A percentile compares a stretch with the other conserved stretches of the same genome.
These are phyloP conservation scores for Theileria annulata DNA, from an alignment of 169 alveolate genomes.

Conservation along the genomic window DNA sequence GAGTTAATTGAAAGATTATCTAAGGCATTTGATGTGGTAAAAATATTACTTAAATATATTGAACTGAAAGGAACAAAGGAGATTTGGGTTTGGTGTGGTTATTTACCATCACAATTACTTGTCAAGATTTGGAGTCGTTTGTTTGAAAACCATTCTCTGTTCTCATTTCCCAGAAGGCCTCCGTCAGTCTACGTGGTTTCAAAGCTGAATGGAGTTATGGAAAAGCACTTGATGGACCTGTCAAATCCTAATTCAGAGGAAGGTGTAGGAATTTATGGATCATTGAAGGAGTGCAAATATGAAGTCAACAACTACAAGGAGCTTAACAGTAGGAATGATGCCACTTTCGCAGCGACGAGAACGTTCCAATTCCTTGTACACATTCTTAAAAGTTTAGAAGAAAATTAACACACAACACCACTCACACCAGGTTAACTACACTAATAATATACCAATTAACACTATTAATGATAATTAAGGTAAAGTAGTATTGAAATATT, in stretches of 20 bases:
- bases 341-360: constrained; percentile 40
- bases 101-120: constrained; percentile 56
- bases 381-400: constrained; percentile 43
- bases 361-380: constrained; percentile 60
- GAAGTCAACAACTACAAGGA: background rate
- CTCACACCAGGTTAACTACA: too few relatives aligned
- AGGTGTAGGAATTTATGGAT: constrained; percentile 7
- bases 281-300: background rate
- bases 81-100: constrained; percentile 39
- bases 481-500: too few relatives aligned
- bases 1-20: constrained; percentile 19
- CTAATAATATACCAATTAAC: too few relatives aligned
- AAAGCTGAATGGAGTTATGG: constrained; percentile 6
- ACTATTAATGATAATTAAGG: too few relatives aligned
- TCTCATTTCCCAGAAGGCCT: background rate
- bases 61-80: background rate
- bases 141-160: constrained; percentile 14
- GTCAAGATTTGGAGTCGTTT: constrained; percentile 30
- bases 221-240: background rate
- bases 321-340: constrained; percentile 13
- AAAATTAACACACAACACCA: background rate
- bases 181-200: constrained; percentile 4
- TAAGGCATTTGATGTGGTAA: constrained; percentile 47
- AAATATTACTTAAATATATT: constrained; percentile 27
- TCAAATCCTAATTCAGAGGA: background rate